Conservation (phyloP, 805 yeast genomes). For the Barnettozyma pratensis region DNA sequence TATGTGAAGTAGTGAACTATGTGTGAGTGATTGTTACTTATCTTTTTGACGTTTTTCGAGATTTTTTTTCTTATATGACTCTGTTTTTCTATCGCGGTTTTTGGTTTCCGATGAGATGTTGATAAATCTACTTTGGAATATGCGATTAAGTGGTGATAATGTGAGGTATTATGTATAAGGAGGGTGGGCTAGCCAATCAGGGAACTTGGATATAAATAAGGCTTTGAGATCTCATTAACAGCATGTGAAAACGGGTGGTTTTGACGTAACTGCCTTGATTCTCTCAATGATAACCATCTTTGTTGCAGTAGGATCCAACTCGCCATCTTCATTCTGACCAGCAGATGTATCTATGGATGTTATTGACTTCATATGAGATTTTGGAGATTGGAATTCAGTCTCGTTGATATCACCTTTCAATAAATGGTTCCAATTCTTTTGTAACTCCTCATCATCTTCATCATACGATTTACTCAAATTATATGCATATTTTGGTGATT, state of each 20-base stretch:
- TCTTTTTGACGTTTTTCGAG: background rate
- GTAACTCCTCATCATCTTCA: conserved; percentile 14
- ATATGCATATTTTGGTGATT: background rate
- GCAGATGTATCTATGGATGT: conserved; percentile 10
- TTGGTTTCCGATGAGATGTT: too few species aligned
- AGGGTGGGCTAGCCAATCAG: too few species aligned
- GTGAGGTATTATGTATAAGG: too few species aligned
- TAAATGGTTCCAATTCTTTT: conserved; percentile 27
- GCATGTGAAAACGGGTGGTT: conserved; percentile 66
- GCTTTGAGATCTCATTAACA: conserved; percentile 27
- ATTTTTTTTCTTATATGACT: background rate
- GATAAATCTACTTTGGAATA: too few species aligned
- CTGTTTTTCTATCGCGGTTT: too few species aligned
- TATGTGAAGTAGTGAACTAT: background rate
- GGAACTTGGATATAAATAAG: too few species aligned
- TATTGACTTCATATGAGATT: background rate
- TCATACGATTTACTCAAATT: too few species aligned
- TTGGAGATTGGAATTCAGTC: conserved; percentile 13
- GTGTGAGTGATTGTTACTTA: background rate
- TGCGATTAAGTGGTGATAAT: too few species aligned
- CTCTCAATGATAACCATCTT: conserved; percentile 56
- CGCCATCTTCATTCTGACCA: conserved; percentile 3
- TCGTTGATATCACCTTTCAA: conserved; percentile 28
- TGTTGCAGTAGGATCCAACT: conserved; percentile 15
- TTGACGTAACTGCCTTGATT: conserved; percentile 46